Evolutionary conservation across 2,329 filamentous ascomycete species (phyloP).

Genomic region (Trichoderma endophyticum): DNA sequence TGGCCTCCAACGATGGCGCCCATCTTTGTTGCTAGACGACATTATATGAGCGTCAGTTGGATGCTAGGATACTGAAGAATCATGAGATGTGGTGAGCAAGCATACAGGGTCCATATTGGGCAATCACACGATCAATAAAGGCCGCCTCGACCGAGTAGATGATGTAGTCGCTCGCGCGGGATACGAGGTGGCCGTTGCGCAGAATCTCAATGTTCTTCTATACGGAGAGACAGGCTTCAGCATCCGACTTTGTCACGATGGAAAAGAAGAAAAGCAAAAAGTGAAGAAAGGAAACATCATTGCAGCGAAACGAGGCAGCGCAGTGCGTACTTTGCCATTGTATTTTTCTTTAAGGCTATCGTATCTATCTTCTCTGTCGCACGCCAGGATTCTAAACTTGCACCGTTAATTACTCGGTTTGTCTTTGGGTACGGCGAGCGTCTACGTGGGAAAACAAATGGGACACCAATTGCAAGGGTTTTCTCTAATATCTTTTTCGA

Average conservation of each 20-base stretch:
- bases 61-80: neutral
- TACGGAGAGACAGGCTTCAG: slow-evolving; percentile 44
- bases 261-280: slow-evolving; percentile 22
- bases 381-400: slow-evolving; percentile 77
- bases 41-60: neutral
- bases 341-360: slow-evolving; percentile 79
- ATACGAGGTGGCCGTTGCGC: slow-evolving; percentile 92
- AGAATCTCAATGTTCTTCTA: slow-evolving; percentile 81
- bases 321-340: slow-evolving; percentile 70
- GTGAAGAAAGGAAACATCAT: neutral
- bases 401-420: slow-evolving; percentile 29
- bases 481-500: neutral
- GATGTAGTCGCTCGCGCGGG: slow-evolving; percentile 94
- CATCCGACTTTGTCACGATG: slow-evolving; percentile 31
- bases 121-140: slow-evolving; percentile 82
- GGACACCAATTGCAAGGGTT: neutral
- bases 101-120: slow-evolving; percentile 86
- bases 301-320: slow-evolving; percentile 3
- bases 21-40: slow-evolving; percentile 75
- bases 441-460: neutral
- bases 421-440: neutral
- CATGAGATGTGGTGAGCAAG: slow-evolving; percentile 38
- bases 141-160: slow-evolving; percentile 98
- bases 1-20: slow-evolving; percentile 95
- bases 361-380: slow-evolving; percentile 87